Conservation (phyloP, 73 alveolate genomes). For the Paramecium tetraurelia region DNA sequence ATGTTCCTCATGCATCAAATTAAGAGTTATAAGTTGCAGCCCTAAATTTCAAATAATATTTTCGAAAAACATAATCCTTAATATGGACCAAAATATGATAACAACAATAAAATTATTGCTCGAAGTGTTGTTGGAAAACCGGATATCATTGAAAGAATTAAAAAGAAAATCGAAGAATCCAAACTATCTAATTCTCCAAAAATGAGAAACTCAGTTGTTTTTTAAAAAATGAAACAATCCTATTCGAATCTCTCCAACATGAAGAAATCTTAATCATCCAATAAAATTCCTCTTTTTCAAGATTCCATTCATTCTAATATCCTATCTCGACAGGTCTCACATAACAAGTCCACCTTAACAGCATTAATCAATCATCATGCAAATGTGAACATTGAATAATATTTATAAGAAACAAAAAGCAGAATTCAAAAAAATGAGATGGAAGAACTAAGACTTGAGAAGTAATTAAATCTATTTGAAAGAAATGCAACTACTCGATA, state of each 20-base stretch:
- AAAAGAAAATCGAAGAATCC: neutral
- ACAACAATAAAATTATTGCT: conserved; percentile 43
- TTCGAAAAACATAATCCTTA: neutral
- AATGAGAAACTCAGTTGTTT: neutral
- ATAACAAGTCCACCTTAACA: neutral
- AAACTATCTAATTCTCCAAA: conserved; percentile 13
- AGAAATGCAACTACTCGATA: conserved; percentile 8
- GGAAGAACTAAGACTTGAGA: neutral
- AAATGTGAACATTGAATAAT: neutral
- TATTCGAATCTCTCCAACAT: neutral
- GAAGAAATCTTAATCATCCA: neutral
- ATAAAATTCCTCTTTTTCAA: neutral
- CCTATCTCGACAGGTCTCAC: neutral
- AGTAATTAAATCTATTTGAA: neutral
- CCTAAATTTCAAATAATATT: neutral
- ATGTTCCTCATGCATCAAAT: neutral
- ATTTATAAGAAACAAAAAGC: neutral
- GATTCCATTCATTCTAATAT: neutral
- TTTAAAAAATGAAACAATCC: neutral
- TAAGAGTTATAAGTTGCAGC: neutral
- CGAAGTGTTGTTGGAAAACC: conserved; percentile 59
- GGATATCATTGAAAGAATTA: neutral
- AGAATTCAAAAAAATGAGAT: neutral
- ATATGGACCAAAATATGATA: conserved; percentile 56
- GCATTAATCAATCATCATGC: neutral